Base-by-base conservation (phyloP, 371 early-diverging fungal species). In the Umbelopsis sp. region DNA sequence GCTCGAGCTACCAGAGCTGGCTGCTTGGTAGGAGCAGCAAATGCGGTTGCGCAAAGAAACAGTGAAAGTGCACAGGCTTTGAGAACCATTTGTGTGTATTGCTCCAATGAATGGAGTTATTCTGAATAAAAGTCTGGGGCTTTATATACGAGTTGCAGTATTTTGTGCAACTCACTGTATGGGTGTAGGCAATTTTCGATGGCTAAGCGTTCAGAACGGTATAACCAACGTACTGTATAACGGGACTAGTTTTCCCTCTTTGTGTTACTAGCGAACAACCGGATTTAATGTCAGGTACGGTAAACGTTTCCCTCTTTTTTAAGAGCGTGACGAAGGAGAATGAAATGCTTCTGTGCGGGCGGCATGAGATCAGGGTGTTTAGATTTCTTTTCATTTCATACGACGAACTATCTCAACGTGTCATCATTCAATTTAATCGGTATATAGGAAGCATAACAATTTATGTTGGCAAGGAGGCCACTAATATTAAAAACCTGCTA, bases 221-320 rank as follows among this genome's bases (percentile, higher is more conserved):
- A 18, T 16, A 57, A 16, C 3, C 18, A 16, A 29, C 35, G 37
- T 16, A 35, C 35, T 57, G 57, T 57, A 57, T 57, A 35, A 57
- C 32, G 57, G 57, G 57, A 57, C 48, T 57, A 57, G 25, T 51
- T 35, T 53, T 57, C 57, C 57, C 57, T 32, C 35, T 57, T 52
- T 57, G 57, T 57, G 57, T 57, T 3, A 57, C 57, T 57, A 8
- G 18, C 57, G 10, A 32, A 35, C 29, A 18, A 35, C 7, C 11
- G 35, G 18, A 16, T 35, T 11, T 9, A 51, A 4, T 18, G 14
- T 35, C 57, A 29, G 57, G 57, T 35, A 57, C 29, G 7, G 32
- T 53, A 57, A 57, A 29, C 9, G 29, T 35, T 57, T 29, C 35
- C 12, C 22, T 20, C 8, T 51, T 57, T 57, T 12, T 14, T 18